A percentile compares a stretch with the other conserved stretches of the same genome.
These are phyloP conservation scores for Coemansia sp. DNA, from an alignment of 192 early-diverging fungal genomes.

Conservation along the genomic window DNA sequence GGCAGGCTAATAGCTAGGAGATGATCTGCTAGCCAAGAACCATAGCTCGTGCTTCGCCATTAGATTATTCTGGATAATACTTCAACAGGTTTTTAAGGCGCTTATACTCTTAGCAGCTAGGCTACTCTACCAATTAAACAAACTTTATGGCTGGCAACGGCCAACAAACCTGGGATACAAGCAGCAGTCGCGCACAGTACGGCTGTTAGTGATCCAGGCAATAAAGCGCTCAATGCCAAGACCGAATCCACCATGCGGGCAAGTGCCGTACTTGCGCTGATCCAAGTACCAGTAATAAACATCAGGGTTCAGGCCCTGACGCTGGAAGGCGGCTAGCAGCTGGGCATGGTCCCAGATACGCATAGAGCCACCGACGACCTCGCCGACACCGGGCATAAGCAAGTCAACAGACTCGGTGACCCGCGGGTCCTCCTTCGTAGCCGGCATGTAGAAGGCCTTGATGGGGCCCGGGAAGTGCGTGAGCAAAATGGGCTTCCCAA, in stretches of 20 bases:
- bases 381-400: slow-evolving; percentile 96
- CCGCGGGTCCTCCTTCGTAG: slow-evolving; percentile 72
- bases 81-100: too few species aligned
- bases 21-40: too few species aligned
- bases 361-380: slow-evolving; percentile 99
- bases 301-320: slow-evolving; percentile 86
- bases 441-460: slow-evolving; percentile 99
- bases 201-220: slow-evolving; percentile 92
- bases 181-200: slow-evolving; percentile 85
- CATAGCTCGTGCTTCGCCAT: too few species aligned
- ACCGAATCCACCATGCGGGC: slow-evolving; percentile 96
- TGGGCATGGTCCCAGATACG: slow-evolving; percentile 84
- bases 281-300: slow-evolving; percentile 99
- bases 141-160: slow-evolving; percentile 79
- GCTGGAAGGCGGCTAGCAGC: slow-evolving; percentile 77
- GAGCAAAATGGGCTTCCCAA: slow-evolving; percentile 91
- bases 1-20: too few species aligned
- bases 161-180: slow-evolving; percentile 92
- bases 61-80: too few species aligned
- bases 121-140: background rate
- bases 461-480: slow-evolving; percentile 96
- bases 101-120: too few species aligned
- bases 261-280: slow-evolving; percentile 97
- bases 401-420: slow-evolving; percentile 98
- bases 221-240: slow-evolving; percentile 96